Conservation (phyloP, 192 early-diverging fungal species). For the Coemansia sp. region DNA sequence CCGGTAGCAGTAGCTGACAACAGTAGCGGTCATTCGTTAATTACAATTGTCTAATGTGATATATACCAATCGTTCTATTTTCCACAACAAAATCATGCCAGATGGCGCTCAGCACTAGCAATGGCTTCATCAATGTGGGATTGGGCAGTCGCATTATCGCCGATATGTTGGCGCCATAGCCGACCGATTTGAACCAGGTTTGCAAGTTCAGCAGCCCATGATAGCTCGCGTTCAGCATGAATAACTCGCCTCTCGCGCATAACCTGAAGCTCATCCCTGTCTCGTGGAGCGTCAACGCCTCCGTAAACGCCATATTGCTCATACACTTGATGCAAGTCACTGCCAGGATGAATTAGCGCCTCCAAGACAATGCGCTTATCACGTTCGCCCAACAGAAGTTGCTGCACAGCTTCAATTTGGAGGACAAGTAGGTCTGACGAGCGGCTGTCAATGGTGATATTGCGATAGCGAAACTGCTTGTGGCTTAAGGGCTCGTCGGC, state of each 20-base stretch:
- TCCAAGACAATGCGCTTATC: slow-evolving; percentile 38
- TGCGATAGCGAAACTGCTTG: slow-evolving; percentile 28
- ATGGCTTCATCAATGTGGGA: not conserved
- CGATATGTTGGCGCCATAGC: slow-evolving; percentile 9
- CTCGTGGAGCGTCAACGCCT: not conserved
- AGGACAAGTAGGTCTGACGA: slow-evolving; percentile 15
- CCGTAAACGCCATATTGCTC: not conserved
- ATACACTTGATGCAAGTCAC: slow-evolving; percentile 7
- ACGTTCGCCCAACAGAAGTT: slow-evolving; percentile 16
- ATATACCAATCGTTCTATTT: too few species aligned
- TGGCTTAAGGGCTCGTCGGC: not conserved
- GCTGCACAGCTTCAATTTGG: slow-evolving; percentile 18
- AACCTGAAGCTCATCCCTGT: slow-evolving; percentile 18
- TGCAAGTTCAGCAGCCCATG: slow-evolving; percentile 27
- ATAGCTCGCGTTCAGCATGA: slow-evolving; percentile 36
- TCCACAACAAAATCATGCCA: not conserved
- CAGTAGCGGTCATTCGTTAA: too few species aligned
- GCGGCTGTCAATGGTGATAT: slow-evolving; percentile 18
- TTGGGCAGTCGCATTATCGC: not conserved
- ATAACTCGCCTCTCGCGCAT: slow-evolving; percentile 36
- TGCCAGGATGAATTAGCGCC: slow-evolving; percentile 12
- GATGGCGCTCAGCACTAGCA: not conserved
- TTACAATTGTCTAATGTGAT: too few species aligned
- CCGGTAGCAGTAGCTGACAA: too few species aligned
- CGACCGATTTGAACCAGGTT: slow-evolving; percentile 15